phyloP scores from a whole-genome alignment of 129 eudicot genomes.

The Logfia minima region DNA sequence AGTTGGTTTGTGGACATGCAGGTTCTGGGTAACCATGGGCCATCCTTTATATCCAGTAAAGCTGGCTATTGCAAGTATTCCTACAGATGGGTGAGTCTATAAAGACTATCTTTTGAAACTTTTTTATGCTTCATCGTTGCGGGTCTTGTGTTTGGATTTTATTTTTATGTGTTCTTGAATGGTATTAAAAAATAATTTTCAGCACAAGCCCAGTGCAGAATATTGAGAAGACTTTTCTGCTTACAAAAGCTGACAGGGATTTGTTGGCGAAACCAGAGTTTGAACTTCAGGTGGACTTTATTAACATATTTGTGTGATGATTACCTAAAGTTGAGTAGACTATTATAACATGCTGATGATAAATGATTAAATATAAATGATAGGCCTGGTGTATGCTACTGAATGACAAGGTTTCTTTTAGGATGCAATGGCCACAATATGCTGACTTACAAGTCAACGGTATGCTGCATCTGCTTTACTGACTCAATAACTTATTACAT shows the following conservation, averaged over 20 bases:
- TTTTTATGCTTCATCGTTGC: not conserved
- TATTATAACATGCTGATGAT: slow-evolving; percentile 21
- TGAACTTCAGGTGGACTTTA: slow-evolving; percentile 75
- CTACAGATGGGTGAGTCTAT: slow-evolving; percentile 79
- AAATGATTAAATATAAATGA: slow-evolving; percentile 15
- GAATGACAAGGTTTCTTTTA: slow-evolving; percentile 87
- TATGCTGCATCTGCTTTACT: slow-evolving; percentile 32
- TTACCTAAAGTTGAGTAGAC: not conserved
- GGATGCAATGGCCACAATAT: slow-evolving; percentile 99
- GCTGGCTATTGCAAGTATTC: slow-evolving; percentile 63
- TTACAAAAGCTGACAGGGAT: slow-evolving; percentile 70
- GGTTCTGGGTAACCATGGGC: slow-evolving; percentile 74
- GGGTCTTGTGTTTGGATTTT: slow-evolving; percentile 9
- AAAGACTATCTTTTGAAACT: not conserved
- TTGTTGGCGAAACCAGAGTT: slow-evolving; percentile 76
- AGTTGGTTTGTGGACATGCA: slow-evolving; percentile 42
- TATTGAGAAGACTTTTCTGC: slow-evolving; percentile 84
- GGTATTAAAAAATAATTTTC: slow-evolving; percentile 22
- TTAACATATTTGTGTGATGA: not conserved
- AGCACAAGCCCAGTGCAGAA: slow-evolving; percentile 79
- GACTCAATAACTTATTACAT: not conserved
- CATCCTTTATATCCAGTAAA: slow-evolving; percentile 80
- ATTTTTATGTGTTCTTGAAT: not conserved
- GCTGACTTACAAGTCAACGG: slow-evolving; percentile 96
- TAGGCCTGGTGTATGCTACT: slow-evolving; percentile 99